These are phyloP conservation scores for Lentinula novae-zelandiae DNA, from an alignment of 1,284 basidiomycete species.

Conservation along the genomic window DNA sequence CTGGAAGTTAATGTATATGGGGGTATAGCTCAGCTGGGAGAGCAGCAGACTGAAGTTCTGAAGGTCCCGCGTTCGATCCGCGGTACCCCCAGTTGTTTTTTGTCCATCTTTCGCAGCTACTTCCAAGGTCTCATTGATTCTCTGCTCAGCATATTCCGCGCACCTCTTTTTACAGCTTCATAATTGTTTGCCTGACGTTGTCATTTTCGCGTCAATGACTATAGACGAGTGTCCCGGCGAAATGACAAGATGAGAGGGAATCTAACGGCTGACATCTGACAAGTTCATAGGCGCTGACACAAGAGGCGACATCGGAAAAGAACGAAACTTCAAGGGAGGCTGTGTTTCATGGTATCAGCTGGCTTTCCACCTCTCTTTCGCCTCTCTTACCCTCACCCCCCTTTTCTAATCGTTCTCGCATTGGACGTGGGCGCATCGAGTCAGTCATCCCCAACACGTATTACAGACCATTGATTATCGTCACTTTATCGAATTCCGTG, in stretches of 20 bases:
- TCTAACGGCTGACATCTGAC: neutral
- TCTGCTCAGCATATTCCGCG: no score
- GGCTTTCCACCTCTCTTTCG: neutral
- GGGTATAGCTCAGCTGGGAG: conserved; percentile 5
- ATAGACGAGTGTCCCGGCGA: no score
- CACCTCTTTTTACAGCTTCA: no score
- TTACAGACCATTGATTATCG: neutral
- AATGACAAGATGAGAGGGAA: no score
- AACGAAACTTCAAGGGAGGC: neutral
- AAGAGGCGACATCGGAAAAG: neutral
- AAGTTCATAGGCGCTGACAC: neutral
- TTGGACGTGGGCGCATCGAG: neutral
- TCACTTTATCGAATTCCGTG: neutral
- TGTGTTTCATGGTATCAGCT: neutral
- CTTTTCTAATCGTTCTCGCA: neutral
- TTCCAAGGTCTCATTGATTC: no score
- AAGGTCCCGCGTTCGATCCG: conserved; percentile 11
- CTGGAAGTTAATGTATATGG: neutral
- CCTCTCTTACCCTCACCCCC: neutral
- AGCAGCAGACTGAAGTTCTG: neutral
- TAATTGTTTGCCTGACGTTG: no score
- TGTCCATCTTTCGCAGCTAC: no score
- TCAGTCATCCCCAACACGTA: neutral
- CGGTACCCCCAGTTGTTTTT: conserved; percentile 1
- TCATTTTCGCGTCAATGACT: no score